Percentiles rank a stretch among this genome's conserved stretches.
phyloP scores from a whole-genome alignment of 2,329 filamentous ascomycete genomes.

The Colletotrichum liriopes region DNA sequence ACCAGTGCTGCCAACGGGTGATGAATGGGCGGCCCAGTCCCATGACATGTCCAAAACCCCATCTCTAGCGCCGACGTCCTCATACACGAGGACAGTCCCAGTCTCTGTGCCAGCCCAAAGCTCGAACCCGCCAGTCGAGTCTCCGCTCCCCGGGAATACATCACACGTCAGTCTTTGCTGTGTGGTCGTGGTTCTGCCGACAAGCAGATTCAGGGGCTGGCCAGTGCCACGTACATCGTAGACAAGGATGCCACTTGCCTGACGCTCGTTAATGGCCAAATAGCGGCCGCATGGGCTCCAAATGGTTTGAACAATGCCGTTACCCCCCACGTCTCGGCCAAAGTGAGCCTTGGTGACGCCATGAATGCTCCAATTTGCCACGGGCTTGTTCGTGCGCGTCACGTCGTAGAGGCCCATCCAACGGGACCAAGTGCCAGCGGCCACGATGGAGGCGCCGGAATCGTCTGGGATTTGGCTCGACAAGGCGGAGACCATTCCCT shows the following conservation, averaged over 20 bases:
- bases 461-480: slow-evolving; percentile 59
- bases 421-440: slow-evolving; percentile 76
- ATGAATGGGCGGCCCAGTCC: slow-evolving; percentile 65
- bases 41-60: slow-evolving; percentile 63
- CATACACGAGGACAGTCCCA: slow-evolving; percentile 72
- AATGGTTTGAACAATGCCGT: slow-evolving; percentile 73
- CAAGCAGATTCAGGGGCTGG: slow-evolving; percentile 68
- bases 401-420: slow-evolving; percentile 76
- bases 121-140: slow-evolving; percentile 64
- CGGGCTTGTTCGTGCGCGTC: slow-evolving; percentile 66
- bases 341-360: slow-evolving; percentile 63
- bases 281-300: slow-evolving; percentile 78
- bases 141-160: slow-evolving; percentile 62
- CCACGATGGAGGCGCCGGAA: slow-evolving; percentile 60
- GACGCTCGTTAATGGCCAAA: slow-evolving; percentile 74
- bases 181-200: slow-evolving; percentile 64
- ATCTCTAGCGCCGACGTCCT: slow-evolving; percentile 65
- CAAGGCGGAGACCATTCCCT: slow-evolving; percentile 72
- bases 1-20: slow-evolving; percentile 65
- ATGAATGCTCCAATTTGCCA: slow-evolving; percentile 73
- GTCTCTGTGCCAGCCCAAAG: slow-evolving; percentile 73
- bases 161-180: slow-evolving; percentile 73
- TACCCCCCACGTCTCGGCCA: slow-evolving; percentile 65
- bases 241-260: slow-evolving; percentile 68
- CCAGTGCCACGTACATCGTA: slow-evolving; percentile 76